Evolutionary conservation across 495 filamentous ascomycete genomes (phyloP).

Genomic region (Hypoxylon intermedium): DNA sequence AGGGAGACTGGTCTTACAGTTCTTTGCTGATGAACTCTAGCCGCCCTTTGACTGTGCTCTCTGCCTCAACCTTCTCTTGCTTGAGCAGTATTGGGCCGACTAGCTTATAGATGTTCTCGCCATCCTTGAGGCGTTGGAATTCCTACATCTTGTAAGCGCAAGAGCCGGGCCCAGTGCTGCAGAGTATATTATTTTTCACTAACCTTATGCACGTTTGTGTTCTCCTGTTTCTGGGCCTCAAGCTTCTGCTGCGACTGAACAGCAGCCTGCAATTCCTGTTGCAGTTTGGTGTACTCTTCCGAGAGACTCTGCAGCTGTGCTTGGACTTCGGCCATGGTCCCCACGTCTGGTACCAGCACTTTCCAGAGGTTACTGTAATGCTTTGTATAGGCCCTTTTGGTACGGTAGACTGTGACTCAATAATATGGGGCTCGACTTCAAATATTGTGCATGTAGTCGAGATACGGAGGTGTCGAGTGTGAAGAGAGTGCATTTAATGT

Average conservation of each 20-base stretch:
- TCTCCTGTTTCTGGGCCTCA: slow-evolving; percentile 93
- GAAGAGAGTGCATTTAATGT: too few species aligned
- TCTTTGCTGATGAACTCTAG: slow-evolving; percentile 93
- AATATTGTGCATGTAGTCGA: too few species aligned
- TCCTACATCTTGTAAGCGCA: slow-evolving; percentile 61
- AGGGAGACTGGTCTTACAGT: slow-evolving; percentile 66
- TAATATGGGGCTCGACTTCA: too few species aligned
- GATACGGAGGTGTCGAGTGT: too few species aligned
- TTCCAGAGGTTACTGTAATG: too few species aligned
- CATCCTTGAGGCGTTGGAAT: slow-evolving; percentile 77
- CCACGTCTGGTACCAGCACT: neutral
- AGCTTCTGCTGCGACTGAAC: slow-evolving; percentile 88
- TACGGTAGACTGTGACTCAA: too few species aligned
- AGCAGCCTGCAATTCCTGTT: slow-evolving; percentile 79
- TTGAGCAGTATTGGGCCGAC: slow-evolving; percentile 92
- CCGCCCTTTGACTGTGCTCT: slow-evolving; percentile 86
- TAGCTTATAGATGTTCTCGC: slow-evolving; percentile 92
- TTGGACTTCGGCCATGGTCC: slow-evolving; percentile 57
- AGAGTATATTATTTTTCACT: neutral
- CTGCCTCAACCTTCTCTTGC: slow-evolving; percentile 87
- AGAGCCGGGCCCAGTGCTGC: neutral
- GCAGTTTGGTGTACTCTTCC: slow-evolving; percentile 85
- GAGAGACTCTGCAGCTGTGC: slow-evolving; percentile 76
- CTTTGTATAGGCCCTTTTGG: too few species aligned
- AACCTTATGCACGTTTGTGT: slow-evolving; percentile 84